Percentiles rank a stretch among this genome's conserved stretches.
Evolutionary conservation across 2,329 filamentous ascomycete genomes (phyloP).

Genomic region (Metarhizium humberi): DNA sequence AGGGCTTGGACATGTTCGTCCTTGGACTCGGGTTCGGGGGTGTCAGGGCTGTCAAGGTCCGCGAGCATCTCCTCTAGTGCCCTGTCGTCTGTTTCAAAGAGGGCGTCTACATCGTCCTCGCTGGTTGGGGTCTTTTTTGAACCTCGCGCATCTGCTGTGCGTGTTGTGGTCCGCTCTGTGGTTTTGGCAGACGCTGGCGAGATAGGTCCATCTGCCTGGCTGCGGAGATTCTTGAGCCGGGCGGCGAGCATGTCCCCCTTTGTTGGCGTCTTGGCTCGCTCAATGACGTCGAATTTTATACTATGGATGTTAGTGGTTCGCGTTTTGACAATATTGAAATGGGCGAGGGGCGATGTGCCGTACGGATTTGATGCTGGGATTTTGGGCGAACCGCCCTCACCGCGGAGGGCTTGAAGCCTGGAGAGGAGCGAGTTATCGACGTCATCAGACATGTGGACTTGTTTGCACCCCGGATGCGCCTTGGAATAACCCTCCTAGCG

Average conservation of each 20-base stretch:
- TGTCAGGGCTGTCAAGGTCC: constrained; percentile 29
- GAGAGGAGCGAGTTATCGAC: constrained; percentile 40
- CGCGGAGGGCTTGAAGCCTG: constrained; percentile 42
- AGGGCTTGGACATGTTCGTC: constrained; percentile 26
- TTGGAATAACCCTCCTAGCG: neutral
- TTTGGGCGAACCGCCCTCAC: constrained; percentile 22
- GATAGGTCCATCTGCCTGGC: constrained; percentile 21
- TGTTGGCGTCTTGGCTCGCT: constrained; percentile 31
- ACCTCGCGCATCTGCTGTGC: neutral
- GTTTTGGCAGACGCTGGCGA: constrained; percentile 6
- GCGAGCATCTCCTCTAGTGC: constrained; percentile 42
- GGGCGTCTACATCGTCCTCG: constrained; percentile 26
- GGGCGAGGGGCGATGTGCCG: neutral
- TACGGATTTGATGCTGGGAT: constrained; percentile 2
- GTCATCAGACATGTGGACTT: constrained; percentile 21
- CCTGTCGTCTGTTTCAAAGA: constrained; percentile 40
- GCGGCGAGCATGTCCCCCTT: constrained; percentile 42
- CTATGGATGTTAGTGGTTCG: constrained; percentile 4
- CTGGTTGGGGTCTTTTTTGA: neutral
- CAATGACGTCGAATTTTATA: constrained; percentile 28
- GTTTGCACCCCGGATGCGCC: neutral
- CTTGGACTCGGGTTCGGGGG: constrained; percentile 12
- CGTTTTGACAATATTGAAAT: constrained; percentile 11
- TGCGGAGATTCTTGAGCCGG: constrained; percentile 41
- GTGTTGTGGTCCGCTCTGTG: neutral